phyloP scores from a whole-genome alignment of 2,329 filamentous ascomycete species.

The Macroventuria anomochaeta region DNA sequence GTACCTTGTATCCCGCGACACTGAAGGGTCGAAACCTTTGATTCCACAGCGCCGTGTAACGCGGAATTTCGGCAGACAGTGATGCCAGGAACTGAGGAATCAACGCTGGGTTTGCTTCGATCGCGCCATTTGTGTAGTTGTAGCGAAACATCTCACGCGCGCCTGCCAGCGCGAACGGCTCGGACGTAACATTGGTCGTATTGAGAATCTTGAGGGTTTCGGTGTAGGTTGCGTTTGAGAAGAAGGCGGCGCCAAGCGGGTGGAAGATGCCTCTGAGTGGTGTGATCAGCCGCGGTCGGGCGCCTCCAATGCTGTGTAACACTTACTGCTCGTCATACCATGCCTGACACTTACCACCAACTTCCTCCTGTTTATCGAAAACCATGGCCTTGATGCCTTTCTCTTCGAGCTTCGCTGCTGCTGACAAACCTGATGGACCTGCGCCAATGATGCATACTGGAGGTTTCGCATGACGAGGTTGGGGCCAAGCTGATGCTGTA shows the following conservation, averaged over 20 bases:
- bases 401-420: conserved; percentile 40
- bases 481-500: conserved; percentile 37
- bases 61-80: conserved; percentile 42
- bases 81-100: conserved; percentile 33
- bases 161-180: conserved; percentile 43
- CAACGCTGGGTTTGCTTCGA: conserved; percentile 29
- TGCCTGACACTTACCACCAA: conserved; percentile 49
- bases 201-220: conserved; percentile 47
- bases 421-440: conserved; percentile 46
- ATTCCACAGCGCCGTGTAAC: conserved; percentile 44
- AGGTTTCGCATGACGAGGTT: conserved; percentile 28
- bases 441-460: conserved; percentile 50
- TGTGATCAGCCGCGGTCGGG: conserved; percentile 42
- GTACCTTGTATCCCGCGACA: conserved; percentile 45
- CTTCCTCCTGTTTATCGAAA: conserved; percentile 45
- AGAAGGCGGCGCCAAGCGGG: conserved; percentile 49
- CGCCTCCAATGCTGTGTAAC: conserved; percentile 32
- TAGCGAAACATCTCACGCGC: conserved; percentile 42
- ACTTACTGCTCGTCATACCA: conserved; percentile 49
- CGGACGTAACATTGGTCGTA: conserved; percentile 40
- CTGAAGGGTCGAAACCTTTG: conserved; percentile 42
- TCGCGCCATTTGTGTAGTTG: conserved; percentile 43
- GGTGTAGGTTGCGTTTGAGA: conserved; percentile 47
- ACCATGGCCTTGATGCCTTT: conserved; percentile 47
- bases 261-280: conserved; percentile 48